phyloP scores from a whole-genome alignment of 225 moss, liverwort and hornwort genomes.

The Asterella californica region DNA sequence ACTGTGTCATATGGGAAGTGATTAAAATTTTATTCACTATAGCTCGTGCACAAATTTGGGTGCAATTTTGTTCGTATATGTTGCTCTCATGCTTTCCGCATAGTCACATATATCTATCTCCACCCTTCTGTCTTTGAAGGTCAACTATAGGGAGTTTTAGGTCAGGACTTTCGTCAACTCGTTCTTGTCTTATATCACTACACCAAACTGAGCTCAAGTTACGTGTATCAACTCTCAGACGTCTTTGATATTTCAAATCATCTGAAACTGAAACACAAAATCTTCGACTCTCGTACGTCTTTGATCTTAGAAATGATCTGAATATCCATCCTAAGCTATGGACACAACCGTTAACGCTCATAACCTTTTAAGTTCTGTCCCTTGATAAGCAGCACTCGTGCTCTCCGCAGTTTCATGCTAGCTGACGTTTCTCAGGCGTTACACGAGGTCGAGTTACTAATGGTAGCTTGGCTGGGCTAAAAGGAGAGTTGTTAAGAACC shows the following conservation, averaged over 20 bases:
- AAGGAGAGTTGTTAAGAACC: neutral
- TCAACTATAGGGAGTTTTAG: neutral
- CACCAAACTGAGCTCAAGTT: neutral
- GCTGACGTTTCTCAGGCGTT: neutral
- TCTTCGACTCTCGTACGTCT: neutral
- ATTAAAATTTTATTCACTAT: neutral
- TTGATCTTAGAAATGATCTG: neutral
- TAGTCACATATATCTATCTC: neutral
- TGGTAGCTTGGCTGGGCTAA: neutral
- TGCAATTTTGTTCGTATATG: neutral
- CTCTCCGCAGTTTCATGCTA: neutral
- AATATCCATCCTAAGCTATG: too few species aligned
- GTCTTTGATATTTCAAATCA: neutral
- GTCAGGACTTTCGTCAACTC: neutral
- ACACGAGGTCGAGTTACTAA: neutral
- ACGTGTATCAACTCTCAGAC: neutral
- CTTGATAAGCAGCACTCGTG: neutral
- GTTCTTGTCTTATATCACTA: too few species aligned
- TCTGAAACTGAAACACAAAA: neutral
- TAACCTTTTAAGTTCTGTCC: neutral
- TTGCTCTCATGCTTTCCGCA: neutral
- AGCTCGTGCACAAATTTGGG: neutral
- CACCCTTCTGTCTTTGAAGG: neutral
- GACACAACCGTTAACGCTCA: too few species aligned
- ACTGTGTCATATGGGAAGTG: too few species aligned